Percentiles rank a stretch among this genome's conserved stretches.
Evolutionary conservation across 441 rosid species (phyloP).

Genomic region (Syzygium syzygioides): DNA sequence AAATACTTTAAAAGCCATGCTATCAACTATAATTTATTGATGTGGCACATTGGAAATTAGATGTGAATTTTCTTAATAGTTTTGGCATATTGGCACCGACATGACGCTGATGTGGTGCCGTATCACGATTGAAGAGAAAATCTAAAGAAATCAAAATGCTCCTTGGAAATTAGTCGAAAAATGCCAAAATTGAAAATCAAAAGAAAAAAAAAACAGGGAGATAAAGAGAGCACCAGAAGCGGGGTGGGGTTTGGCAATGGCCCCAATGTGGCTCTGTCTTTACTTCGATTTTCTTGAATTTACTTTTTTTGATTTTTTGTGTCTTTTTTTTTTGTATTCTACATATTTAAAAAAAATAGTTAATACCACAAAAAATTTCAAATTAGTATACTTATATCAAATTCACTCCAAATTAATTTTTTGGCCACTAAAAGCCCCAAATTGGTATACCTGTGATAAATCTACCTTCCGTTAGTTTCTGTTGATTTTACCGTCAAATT

Average conservation of each 20-base stretch:
- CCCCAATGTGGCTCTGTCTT: not conserved
- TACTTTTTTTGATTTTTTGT: not conserved
- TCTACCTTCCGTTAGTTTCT: too few relatives aligned
- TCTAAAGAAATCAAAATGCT: not conserved
- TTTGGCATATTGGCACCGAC: not conserved
- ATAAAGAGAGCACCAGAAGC: not conserved
- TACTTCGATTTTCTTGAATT: not conserved
- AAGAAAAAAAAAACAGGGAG: not conserved
- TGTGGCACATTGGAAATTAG: not conserved
- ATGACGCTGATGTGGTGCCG: not conserved
- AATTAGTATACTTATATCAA: too few relatives aligned
- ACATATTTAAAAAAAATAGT: not conserved
- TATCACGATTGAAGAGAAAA: not conserved
- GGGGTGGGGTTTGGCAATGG: not conserved
- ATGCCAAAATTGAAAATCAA: not conserved
- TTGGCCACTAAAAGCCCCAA: too few relatives aligned
- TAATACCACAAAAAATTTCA: too few relatives aligned
- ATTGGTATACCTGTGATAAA: too few relatives aligned
- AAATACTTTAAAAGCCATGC: not conserved
- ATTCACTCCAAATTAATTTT: too few relatives aligned
- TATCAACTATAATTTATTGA: not conserved
- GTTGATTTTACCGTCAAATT: too few relatives aligned
- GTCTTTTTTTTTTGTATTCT: not conserved
- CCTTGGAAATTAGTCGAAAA: not conserved
- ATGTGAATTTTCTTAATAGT: not conserved